phyloP scores from a whole-genome alignment of 176 grass and related monocot species.

The Thalia dealbata region DNA sequence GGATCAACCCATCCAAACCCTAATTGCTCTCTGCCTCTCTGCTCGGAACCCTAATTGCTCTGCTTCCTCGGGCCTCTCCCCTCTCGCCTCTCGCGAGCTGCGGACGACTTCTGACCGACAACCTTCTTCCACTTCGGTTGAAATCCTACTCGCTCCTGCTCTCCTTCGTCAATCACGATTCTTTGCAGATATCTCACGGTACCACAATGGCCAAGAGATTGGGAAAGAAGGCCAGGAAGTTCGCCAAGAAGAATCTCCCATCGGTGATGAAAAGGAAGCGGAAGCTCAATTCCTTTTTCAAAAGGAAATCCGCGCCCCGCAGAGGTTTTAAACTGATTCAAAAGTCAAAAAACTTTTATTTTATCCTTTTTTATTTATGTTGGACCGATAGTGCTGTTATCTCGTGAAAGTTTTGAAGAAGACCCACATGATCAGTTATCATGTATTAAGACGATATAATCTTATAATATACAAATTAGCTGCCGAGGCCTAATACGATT shows the following conservation, averaged over 20 bases:
- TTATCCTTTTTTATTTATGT: not conserved
- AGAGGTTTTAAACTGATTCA: constrained; percentile 20
- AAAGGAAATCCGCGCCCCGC: constrained; percentile 33
- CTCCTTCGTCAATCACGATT: too few species aligned
- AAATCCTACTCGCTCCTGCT: too few species aligned
- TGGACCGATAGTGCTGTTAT: not conserved
- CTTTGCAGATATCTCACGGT: too few species aligned
- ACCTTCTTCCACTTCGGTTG: too few species aligned
- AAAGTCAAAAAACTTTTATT: not conserved
- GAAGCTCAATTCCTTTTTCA: constrained; percentile 60
- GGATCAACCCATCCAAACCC: too few species aligned
- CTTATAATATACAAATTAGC: not conserved
- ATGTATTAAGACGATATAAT: not conserved
- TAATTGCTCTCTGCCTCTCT: too few species aligned
- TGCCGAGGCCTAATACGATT: not conserved
- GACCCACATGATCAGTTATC: not conserved
- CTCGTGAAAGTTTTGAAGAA: not conserved
- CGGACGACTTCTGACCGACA: too few species aligned
- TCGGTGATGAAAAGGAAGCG: constrained; percentile 57
- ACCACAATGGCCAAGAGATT: constrained; percentile 69
- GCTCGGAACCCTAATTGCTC: too few species aligned
- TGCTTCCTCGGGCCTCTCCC: too few species aligned
- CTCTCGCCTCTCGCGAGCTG: too few species aligned
- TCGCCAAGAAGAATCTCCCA: constrained; percentile 82
- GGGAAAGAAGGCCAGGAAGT: constrained; percentile 91